A percentile compares a stretch with the other conserved stretches of the same genome.
These are phyloP conservation scores for Chlamydomonas schloesseri DNA, from an alignment of 139 green algal genomes.

Conservation along the genomic window DNA sequence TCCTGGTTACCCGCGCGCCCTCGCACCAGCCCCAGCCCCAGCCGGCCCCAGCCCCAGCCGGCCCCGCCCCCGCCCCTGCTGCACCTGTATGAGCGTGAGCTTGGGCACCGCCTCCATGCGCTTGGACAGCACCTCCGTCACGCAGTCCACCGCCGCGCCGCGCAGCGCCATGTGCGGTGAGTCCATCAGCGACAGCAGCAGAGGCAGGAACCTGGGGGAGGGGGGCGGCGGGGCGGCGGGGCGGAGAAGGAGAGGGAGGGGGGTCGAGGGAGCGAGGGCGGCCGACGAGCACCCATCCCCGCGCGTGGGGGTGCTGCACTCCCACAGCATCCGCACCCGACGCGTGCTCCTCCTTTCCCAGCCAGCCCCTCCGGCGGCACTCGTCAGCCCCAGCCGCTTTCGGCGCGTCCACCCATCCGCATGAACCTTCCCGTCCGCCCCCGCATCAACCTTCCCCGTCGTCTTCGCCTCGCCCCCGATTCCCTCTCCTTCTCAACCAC, in stretches of 20 bases:
- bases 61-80: neutral
- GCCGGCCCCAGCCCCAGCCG: neutral
- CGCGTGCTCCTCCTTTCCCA: too few relatives aligned
- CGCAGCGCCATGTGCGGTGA: constrained; percentile 43
- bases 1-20: too few relatives aligned
- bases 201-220: constrained; percentile 75
- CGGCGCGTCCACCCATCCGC: too few relatives aligned
- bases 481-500: too few relatives aligned
- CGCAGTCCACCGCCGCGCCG: constrained; percentile 76
- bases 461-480: too few relatives aligned
- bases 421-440: too few relatives aligned
- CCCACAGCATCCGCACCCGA: too few relatives aligned
- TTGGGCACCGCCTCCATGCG: constrained; percentile 90
- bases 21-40: neutral
- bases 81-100: constrained; percentile 78
- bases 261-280: neutral
- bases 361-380: too few relatives aligned
- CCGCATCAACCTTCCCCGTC: too few relatives aligned
- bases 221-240: neutral
- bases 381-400: too few relatives aligned
- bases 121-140: constrained; percentile 87
- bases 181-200: constrained; percentile 78
- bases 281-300: too few relatives aligned
- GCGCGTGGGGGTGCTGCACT: too few relatives aligned
- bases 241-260: neutral